Percentiles rank a stretch among this genome's conserved stretches.
Conservation (phyloP, 164 flowering plant species). For the Piper betle region DNA sequence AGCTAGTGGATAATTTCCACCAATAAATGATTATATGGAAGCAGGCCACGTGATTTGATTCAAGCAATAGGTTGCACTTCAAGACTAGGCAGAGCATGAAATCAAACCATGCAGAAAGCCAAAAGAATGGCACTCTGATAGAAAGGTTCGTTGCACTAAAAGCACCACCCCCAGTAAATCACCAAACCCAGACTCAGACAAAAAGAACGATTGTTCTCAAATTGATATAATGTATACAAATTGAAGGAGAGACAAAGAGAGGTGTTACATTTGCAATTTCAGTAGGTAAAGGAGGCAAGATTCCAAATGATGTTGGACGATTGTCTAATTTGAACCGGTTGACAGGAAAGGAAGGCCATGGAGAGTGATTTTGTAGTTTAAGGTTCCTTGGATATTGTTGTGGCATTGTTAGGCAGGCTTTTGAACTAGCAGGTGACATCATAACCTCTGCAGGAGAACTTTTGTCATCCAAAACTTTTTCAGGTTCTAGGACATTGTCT, state of each 20-base stretch:
- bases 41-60: no score
- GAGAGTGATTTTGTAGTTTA: slow-evolving; percentile 33
- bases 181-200: neutral
- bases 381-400: slow-evolving; percentile 25
- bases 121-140: neutral
- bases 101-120: neutral
- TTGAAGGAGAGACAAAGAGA: slow-evolving; percentile 2
- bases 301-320: slow-evolving; percentile 61
- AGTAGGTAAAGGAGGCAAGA: slow-evolving; percentile 63
- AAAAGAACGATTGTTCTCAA: neutral
- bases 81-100: no score
- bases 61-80: no score
- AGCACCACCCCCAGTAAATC: no score
- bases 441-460: slow-evolving; percentile 22
- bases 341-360: slow-evolving; percentile 24
- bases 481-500: slow-evolving; percentile 11
- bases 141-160: neutral
- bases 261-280: slow-evolving; percentile 52
- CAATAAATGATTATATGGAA: no score
- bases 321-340: slow-evolving; percentile 78
- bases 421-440: slow-evolving; percentile 18
- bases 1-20: no score
- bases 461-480: slow-evolving; percentile 18
- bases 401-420: slow-evolving; percentile 17
- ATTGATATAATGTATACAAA: neutral